Base-by-base conservation (phyloP, 164 flowering plant species). In the Piper betle region DNA sequence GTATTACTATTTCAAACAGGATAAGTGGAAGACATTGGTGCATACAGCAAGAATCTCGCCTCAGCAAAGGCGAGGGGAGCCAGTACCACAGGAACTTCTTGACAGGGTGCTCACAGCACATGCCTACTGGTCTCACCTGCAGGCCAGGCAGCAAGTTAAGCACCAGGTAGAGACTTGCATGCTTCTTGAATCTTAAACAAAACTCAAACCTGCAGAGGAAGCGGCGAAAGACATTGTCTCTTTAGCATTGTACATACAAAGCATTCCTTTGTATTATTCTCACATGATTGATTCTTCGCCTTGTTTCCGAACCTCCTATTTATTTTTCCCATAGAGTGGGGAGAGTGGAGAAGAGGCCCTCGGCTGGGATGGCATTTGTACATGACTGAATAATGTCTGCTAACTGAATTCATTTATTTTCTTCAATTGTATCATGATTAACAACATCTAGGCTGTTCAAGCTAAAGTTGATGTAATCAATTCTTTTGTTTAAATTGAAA, bases 11-110 rank as follows among this genome's bases (percentile, higher is more conserved):
- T 12, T 46, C 48, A 63, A 65, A 55, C 82, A 93, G 98, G 98
- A 93, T 75, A 93, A 93, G 68, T 93, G 98, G 98, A 93, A 93
- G 66, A 93, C 98, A 43, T 66, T 93, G 69, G 98, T 93, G 37
- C 98, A 92, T 77, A 92, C 98, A 1, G 96, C 98, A 56, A 77
- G 78, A 71, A 92, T 92, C 46, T 67, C 94, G 15, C 97, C 98
- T 15, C 97, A 87, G 68, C 98, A 93, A 65, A 80, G 98, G 66
- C 80, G 98, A 74, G 98, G 98, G n/a, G 88, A 90, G 77, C 96
- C 98, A 0, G 97, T 90, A 9, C 99, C 99, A 0, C 99, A 93
- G 66, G 94, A 86, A 66, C 83, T 93, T 9, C 59, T 90, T 65
- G 92, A 93, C 82, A 69, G 97, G 64, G 96, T 88, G 25, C 59